Conservation (phyloP, 2,329 filamentous ascomycete species). For the Aspergillus tanneri region DNA sequence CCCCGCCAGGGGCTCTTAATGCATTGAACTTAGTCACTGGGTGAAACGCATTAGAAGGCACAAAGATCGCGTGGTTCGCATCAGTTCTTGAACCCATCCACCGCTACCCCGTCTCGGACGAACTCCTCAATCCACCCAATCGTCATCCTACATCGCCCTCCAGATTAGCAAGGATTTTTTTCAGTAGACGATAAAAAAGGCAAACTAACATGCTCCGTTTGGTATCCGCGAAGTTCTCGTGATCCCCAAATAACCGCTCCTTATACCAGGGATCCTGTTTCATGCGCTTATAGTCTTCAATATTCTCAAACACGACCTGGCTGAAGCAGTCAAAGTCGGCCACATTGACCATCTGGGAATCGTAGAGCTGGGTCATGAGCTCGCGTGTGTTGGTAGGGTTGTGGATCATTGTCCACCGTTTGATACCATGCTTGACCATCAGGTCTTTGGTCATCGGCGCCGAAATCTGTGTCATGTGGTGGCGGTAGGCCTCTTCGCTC, state of each 20-base stretch:
- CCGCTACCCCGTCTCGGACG: constrained; percentile 18
- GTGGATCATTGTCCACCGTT: constrained; percentile 50
- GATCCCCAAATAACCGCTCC: constrained; percentile 46
- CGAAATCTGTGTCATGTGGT: constrained; percentile 50
- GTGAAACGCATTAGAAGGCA: too few relatives aligned
- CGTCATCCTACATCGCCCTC: constrained; percentile 40
- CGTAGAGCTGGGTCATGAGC: constrained; percentile 45
- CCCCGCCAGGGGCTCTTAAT: too few relatives aligned
- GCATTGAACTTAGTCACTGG: too few relatives aligned
- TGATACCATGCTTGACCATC: constrained; percentile 52
- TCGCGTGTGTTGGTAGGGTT: constrained; percentile 37
- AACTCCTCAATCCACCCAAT: constrained; percentile 50
- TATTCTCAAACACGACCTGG: constrained; percentile 47
- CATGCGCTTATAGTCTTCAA: constrained; percentile 51
- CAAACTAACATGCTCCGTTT: constrained; percentile 39
- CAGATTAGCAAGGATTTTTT: not conserved
- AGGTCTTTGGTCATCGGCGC: constrained; percentile 50
- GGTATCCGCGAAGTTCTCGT: constrained; percentile 53
- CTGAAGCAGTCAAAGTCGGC: constrained; percentile 53
- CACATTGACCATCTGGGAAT: constrained; percentile 48
- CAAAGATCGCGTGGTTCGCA: too few relatives aligned
- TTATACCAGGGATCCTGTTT: constrained; percentile 53
- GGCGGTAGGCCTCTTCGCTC: constrained; percentile 49
- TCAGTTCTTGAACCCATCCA: too few relatives aligned
- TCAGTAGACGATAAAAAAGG: constrained; percentile 1